These are phyloP conservation scores for Scutellaria galericulata DNA, from an alignment of 257 asterid genomes.

Conservation along the genomic window DNA sequence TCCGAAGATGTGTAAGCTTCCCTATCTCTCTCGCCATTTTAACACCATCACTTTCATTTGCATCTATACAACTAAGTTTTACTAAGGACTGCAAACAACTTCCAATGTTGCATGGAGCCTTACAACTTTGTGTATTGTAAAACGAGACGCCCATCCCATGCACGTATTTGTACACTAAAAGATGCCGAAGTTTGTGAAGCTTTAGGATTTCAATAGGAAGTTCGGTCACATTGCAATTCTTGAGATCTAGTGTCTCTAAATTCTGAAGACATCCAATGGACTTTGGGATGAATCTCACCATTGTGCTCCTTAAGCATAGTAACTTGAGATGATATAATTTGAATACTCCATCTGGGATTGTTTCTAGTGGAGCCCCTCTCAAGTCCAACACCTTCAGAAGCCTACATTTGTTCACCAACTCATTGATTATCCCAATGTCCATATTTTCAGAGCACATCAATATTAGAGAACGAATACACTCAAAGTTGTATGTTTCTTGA, in stretches of 20 bases:
- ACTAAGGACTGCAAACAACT: not conserved
- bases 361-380: not conserved
- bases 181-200: slow-evolving; percentile 33
- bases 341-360: slow-evolving; percentile 37
- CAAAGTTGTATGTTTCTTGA: not conserved
- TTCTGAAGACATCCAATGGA: not conserved
- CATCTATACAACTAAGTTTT: slow-evolving; percentile 3
- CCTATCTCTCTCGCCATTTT: slow-evolving; percentile 36
- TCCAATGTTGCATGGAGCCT: slow-evolving; percentile 26
- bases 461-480: slow-evolving; percentile 32
- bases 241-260: slow-evolving; percentile 18
- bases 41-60: not conserved
- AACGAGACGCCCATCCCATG: not conserved
- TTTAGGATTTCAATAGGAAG: slow-evolving; percentile 32
- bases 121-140: not conserved
- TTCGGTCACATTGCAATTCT: not conserved
- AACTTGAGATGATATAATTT: slow-evolving; percentile 32
- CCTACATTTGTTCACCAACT: not conserved
- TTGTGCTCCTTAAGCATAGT: slow-evolving; percentile 18
- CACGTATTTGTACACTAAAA: not conserved
- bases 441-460: not conserved
- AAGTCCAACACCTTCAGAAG: slow-evolving; percentile 36
- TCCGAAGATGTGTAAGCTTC: slow-evolving; percentile 33
- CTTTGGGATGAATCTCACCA: not conserved
- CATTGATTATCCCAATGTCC: not conserved